Conservation (phyloP, 2,329 filamentous ascomycete species). For the Lachnum nothofagi region DNA sequence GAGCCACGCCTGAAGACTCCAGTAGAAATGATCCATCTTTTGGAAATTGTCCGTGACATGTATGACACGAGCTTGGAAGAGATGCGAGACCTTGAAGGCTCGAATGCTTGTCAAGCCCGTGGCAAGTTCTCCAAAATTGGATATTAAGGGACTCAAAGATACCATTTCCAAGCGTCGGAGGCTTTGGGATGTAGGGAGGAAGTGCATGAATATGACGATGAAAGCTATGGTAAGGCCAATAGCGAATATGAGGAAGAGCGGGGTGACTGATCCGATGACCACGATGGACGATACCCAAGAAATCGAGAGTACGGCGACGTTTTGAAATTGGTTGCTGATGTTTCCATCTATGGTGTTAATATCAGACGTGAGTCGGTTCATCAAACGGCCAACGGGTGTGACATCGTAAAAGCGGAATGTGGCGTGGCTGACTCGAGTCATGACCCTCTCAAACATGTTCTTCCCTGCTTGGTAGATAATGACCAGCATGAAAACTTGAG, state of each 20-base stretch:
- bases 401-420: slow-evolving; percentile 89
- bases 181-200: slow-evolving; percentile 77
- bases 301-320: slow-evolving; percentile 65
- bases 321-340: slow-evolving; percentile 69
- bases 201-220: slow-evolving; percentile 67
- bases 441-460: slow-evolving; percentile 66
- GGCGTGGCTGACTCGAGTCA: slow-evolving; percentile 68
- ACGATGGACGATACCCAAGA: slow-evolving; percentile 67
- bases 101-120: slow-evolving; percentile 83
- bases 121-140: slow-evolving; percentile 83
- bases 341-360: slow-evolving; percentile 85
- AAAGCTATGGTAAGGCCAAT: slow-evolving; percentile 63
- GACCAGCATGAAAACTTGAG: slow-evolving; percentile 64
- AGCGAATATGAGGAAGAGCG: slow-evolving; percentile 69
- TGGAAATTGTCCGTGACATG: slow-evolving; percentile 82
- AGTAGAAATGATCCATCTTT: slow-evolving; percentile 95
- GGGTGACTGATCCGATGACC: slow-evolving; percentile 76
- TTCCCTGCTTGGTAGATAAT: slow-evolving; percentile 76
- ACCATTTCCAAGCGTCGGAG: slow-evolving; percentile 83
- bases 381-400: slow-evolving; percentile 80
- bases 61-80: slow-evolving; percentile 77
- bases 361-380: slow-evolving; percentile 88
- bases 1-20: slow-evolving; percentile 81
- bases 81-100: slow-evolving; percentile 71
- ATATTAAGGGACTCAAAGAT: slow-evolving; percentile 80